These are phyloP conservation scores for Silene coronaria DNA, from an alignment of 179 eudicot genomes.

Conservation along the genomic window DNA sequence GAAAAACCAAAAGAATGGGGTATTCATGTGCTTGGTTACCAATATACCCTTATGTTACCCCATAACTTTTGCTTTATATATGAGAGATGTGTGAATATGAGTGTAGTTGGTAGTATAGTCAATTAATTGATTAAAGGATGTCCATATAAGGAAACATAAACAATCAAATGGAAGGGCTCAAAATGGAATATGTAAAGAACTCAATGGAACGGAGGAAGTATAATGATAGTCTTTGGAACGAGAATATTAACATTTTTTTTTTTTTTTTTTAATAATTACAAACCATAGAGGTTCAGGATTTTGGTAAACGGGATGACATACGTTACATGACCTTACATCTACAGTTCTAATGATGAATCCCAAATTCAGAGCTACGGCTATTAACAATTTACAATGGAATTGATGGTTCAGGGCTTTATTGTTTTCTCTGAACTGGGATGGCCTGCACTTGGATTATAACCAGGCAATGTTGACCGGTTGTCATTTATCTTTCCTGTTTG, in stretches of 20 bases:
- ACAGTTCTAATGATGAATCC: background rate
- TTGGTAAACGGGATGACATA: background rate
- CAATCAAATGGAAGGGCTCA: too few species aligned
- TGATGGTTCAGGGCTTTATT: constrained; percentile 23
- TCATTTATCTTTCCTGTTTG: constrained; percentile 26
- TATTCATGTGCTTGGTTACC: too few species aligned
- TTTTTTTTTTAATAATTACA: background rate
- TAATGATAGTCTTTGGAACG: background rate
- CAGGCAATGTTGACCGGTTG: constrained; percentile 45
- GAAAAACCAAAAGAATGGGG: too few species aligned
- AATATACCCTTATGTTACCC: too few species aligned
- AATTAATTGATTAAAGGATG: too few species aligned
- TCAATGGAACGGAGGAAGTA: too few species aligned
- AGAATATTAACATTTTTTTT: constrained; percentile 4
- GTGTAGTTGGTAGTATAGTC: too few species aligned
- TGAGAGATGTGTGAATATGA: too few species aligned
- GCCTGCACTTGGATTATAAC: constrained; percentile 57
- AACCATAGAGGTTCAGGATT: constrained; percentile 4
- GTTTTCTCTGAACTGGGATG: constrained; percentile 26
- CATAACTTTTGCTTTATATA: too few species aligned
- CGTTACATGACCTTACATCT: background rate
- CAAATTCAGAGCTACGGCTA: constrained; percentile 9
- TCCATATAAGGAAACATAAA: too few species aligned
- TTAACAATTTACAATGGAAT: constrained; percentile 9
- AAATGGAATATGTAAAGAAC: too few species aligned